Evolutionary conservation across 1,284 basidiomycete genomes (phyloP).

Genomic region (Xerocomus minutiporus): DNA sequence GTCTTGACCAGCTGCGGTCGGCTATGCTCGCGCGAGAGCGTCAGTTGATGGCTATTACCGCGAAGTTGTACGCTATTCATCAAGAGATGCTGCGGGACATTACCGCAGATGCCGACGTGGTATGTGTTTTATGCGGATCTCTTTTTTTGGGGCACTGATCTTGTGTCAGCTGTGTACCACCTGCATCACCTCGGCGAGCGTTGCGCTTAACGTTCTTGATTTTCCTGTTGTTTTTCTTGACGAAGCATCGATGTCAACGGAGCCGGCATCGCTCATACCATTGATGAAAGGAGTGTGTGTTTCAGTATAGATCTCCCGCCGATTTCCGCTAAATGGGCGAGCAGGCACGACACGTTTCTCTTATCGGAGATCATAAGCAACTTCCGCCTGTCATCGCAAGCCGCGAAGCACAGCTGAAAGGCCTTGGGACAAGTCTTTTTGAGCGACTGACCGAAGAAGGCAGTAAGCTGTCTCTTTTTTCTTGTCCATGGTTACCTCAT

Average conservation of each 20-base stretch:
- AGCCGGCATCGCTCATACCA: conserved; percentile 82
- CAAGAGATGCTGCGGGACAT: conserved; percentile 59
- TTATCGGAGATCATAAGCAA: conserved; percentile 96
- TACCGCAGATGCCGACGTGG: conserved; percentile 67
- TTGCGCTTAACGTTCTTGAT: conserved; percentile 62
- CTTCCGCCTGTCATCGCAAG: conserved; percentile 87
- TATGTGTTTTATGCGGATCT: conserved; percentile 36
- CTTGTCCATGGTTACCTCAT: conserved; percentile 15
- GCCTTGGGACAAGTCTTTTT: conserved; percentile 79
- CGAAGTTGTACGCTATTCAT: conserved; percentile 45
- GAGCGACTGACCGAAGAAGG: conserved; percentile 81
- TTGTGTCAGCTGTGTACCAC: conserved; percentile 72
- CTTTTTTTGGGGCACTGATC: conserved; percentile 9
- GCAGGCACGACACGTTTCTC: conserved; percentile 74
- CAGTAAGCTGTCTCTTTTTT: conserved; percentile 42
- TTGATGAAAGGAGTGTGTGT: conserved; percentile 81
- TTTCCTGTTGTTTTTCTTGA: conserved; percentile 94
- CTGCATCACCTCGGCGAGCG: conserved; percentile 68
- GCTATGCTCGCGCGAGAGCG: conserved; percentile 37
- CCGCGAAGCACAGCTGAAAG: conserved; percentile 63
- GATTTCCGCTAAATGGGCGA: conserved; percentile 19
- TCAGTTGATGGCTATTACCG: conserved; percentile 34
- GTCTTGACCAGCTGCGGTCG: conserved; percentile 39
- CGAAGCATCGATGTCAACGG: conserved; percentile 94
- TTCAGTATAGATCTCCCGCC: conserved; percentile 8